Evolutionary conservation across 2,329 filamentous ascomycete species (phyloP), one percentile per base, ranked within the genome.

Genomic region (Diaporthe sp.): DNA sequence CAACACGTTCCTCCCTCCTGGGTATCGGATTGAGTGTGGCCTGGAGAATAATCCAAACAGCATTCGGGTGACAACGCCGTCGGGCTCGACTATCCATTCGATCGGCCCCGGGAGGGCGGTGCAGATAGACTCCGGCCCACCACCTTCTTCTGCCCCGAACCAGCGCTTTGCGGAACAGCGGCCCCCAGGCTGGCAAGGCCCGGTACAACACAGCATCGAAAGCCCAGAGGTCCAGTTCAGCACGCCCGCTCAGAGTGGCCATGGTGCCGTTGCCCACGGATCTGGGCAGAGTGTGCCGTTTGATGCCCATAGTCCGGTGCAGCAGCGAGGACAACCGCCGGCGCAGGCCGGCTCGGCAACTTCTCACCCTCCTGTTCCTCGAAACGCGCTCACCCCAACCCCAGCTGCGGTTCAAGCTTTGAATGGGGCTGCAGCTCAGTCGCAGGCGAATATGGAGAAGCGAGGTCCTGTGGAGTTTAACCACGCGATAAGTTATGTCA

Each of bases 401-500:
- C 90, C 90, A 19, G 84, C 84, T 42, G 84, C 84, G 25, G 87
- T 87, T 55, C 89, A 91, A 76, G 89, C 89, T 76, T 82, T 93
- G 74, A 94, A 93, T 79, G 91, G 91, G 58, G 87, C 88, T 76
- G 89, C 88, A 30, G 85, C 87, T 78, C 85, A 90, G 84, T 84
- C 92, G 30, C 72, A 74, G 52, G 73, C 89, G 83, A 85, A 89
- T 84, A 85, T 94, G 82, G 96, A 97, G 83, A 97, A 97, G 81
- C 92, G 96, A 73, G 96, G 96, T 0, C 97, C 97, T 1, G 97
- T 99, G 25, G 97, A 99, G 82, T 99, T 99, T 84, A 99, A 99
- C 82, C 97, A 99, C 85, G 97, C 97, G 0, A 99, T 99, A 77
- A 98, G 96, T 83, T 99, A 99, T 81, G 97, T 99, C 72, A 99